These are phyloP conservation scores for Moricandia arvensis DNA, from an alignment of 345 rosid genomes.

Conservation along the genomic window DNA sequence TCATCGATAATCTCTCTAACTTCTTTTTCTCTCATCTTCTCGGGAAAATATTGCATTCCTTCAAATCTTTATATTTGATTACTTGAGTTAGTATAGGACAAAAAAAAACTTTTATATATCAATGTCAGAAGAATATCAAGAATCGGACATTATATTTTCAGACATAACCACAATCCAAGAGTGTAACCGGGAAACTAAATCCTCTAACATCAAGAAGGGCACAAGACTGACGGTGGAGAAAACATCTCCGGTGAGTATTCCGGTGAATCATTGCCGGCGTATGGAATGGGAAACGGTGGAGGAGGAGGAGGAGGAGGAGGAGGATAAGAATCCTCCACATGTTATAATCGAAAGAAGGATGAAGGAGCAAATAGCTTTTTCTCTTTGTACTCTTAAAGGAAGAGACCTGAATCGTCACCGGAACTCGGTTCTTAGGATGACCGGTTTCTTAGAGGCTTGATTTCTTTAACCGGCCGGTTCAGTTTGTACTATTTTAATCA, in stretches of 20 bases:
- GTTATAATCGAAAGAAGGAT: constrained; percentile 51
- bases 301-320: neutral
- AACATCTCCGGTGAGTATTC: constrained; percentile 32
- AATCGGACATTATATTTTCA: constrained; percentile 53
- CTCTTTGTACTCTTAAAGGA: constrained; percentile 69
- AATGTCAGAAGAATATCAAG: constrained; percentile 55
- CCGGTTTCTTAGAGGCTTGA: constrained; percentile 80
- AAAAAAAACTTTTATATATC: neutral
- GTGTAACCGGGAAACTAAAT: neutral
- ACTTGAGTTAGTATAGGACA: neutral
- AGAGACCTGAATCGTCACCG: constrained; percentile 70
- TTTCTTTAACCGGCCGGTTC: constrained; percentile 24
- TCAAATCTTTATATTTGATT: neutral
- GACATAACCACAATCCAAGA: constrained; percentile 18
- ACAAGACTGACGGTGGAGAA: constrained; percentile 14
- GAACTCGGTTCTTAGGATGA: constrained; percentile 73
- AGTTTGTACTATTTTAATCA: constrained; percentile 12
- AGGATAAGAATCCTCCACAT: constrained; percentile 56
- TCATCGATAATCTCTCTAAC: neutral
- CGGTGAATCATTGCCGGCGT: constrained; percentile 31
- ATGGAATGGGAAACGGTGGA: constrained; percentile 25
- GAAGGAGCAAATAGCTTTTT: constrained; percentile 64
- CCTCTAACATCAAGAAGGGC: neutral
- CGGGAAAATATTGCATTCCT: neutral
- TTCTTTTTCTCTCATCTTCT: neutral